Evolutionary conservation across 495 filamentous ascomycete genomes (phyloP), one percentile per base, ranked within the genome.

Genomic region (Penicillium manginii): DNA sequence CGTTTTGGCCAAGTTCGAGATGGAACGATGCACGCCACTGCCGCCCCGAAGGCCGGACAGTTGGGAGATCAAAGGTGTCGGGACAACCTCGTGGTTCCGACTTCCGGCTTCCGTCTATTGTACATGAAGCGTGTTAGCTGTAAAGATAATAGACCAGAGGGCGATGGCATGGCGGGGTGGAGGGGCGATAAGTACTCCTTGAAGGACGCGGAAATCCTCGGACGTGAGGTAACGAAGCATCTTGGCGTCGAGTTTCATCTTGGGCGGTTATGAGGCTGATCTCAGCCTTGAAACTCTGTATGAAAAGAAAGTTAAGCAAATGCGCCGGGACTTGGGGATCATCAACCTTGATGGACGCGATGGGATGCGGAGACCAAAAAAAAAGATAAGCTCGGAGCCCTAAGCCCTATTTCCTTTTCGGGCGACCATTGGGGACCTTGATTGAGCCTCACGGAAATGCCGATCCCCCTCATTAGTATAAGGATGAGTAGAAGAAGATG

Each of bases 31-130:
- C n/a, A 96, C 91, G 39, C 91, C 89, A 56, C 86, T 88, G 61
- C 90, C 90, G 61, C 90, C 89, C 47, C 89, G 85, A 33, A 98
- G 83, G 46, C 90, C 86, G 2, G 93, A 86, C 17, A 97, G 81
- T 68, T 92, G 87, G 48, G 86, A 84, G 53, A 98, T 97, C 58
- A 99, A 75, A 4, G 91, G 81, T 3, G 93, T 97, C 2, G 94
- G 94, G 17, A 99, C 92, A 37, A 98, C 81, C 77, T 98, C 94
- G 75, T 99, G 94, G 80, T 98, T 98, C 67, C 88, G 92, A 75
- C 88, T 92, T 67, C 93, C 96, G 68, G 86, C 86, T 74, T 99
- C 94, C 64, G 93, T 89, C 92, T 97, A 66, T 15, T 42, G 29
- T 17, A 52, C 2, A 39, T 21, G 10, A 54, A 31, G 51, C 66